phyloP scores from a whole-genome alignment of 106 monocot species.

The Vanilla planifolia region DNA sequence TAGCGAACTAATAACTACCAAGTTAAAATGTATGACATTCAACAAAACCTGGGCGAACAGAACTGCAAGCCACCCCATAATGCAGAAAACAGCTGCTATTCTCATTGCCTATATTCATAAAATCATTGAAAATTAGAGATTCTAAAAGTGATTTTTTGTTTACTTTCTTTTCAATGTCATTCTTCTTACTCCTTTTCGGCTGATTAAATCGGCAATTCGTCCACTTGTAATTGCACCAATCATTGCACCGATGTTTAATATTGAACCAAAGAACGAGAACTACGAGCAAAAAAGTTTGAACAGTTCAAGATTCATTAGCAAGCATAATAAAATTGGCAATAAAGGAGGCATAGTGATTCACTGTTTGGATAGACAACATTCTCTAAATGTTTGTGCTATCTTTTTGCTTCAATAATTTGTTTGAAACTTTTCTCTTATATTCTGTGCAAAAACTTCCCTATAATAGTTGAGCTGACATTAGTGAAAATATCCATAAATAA shows the following conservation, averaged over 20 bases:
- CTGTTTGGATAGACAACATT: no score
- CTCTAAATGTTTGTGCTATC: no score
- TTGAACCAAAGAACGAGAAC: constrained; percentile 45
- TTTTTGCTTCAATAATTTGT: no score
- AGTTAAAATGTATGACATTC: no score
- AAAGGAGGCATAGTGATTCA: no score
- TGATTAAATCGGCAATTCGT: constrained; percentile 30
- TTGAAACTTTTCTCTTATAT: no score
- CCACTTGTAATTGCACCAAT: constrained; percentile 53
- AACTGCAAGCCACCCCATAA: constrained; percentile 55
- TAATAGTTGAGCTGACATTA: no score
- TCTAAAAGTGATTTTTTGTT: constrained; percentile 1
- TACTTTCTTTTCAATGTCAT: constrained; percentile 10
- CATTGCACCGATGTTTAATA: constrained; percentile 53
- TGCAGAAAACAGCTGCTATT: constrained; percentile 46
- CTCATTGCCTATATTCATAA: constrained; percentile 58
- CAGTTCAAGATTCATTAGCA: no score
- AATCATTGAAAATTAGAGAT: constrained; percentile 12
- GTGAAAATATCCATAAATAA: no score
- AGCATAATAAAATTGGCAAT: no score
- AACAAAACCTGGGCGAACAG: constrained; percentile 45
- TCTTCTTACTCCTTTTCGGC: constrained; percentile 44
- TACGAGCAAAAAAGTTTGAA: constrained; percentile 19
- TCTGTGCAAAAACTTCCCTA: no score
- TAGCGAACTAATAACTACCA: neutral